Percentiles rank a stretch among this genome's conserved stretches.
These are phyloP conservation scores for Lathyrus aphaca DNA, from an alignment of 306 rosid species.

Conservation along the genomic window DNA sequence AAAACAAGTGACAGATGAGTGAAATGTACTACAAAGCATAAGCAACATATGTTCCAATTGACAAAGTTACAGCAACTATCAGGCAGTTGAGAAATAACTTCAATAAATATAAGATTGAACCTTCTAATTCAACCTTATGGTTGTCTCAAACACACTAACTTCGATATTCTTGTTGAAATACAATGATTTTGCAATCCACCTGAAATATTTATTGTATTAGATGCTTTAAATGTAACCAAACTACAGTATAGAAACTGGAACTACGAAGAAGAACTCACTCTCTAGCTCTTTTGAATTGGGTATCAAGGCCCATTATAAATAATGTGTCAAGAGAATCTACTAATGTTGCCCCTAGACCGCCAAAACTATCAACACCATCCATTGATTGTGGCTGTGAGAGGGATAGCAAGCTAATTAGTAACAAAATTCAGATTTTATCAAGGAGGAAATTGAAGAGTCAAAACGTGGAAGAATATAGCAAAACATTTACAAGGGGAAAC, in stretches of 20 bases:
- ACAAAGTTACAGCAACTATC: constrained; percentile 36
- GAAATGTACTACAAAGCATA: constrained; percentile 10
- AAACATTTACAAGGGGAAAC: constrained; percentile 13
- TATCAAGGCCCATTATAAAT: constrained; percentile 71
- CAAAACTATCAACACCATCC: constrained; percentile 55
- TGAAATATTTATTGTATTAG: constrained; percentile 47
- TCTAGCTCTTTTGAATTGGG: constrained; percentile 61
- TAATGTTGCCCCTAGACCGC: constrained; percentile 69
- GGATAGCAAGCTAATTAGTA: constrained; percentile 42
- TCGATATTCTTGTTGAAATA: constrained; percentile 54
- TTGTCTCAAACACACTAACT: constrained; percentile 79
- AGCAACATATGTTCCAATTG: constrained; percentile 21
- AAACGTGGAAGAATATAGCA: not conserved
- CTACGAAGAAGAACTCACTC: constrained; percentile 51
- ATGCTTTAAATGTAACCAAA: constrained; percentile 29
- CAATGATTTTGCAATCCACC: constrained; percentile 65
- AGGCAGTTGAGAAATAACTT: constrained; percentile 31
- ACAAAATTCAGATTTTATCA: constrained; percentile 8
- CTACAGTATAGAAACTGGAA: constrained; percentile 6
- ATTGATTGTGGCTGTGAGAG: constrained; percentile 60
- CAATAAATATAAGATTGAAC: constrained; percentile 55
- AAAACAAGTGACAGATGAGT: constrained; percentile 32
- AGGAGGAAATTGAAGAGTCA: constrained; percentile 14
- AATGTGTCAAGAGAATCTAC: constrained; percentile 72
- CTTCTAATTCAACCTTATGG: constrained; percentile 78